phyloP scores from a whole-genome alignment of 352 stramenopile species.

The Elongisporangium anandrum region DNA sequence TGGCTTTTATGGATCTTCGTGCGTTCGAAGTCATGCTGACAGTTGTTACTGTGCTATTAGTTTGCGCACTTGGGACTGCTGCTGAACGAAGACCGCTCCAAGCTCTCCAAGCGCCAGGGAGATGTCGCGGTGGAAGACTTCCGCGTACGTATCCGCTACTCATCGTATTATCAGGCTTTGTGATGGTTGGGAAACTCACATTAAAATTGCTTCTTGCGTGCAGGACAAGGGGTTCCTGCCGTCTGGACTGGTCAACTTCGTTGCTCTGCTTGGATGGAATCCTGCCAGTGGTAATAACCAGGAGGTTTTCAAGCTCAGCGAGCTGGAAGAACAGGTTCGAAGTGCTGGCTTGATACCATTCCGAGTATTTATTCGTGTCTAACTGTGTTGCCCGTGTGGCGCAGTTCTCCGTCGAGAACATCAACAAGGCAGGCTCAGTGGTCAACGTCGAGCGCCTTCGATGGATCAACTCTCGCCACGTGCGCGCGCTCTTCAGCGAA shows the following conservation, averaged over 20 bases:
- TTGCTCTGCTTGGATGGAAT: conserved; percentile 98
- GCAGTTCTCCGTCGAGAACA: conserved; percentile 80
- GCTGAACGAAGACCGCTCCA: conserved; percentile 96
- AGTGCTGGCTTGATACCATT: not conserved
- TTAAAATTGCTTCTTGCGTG: not conserved
- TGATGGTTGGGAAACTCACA: not conserved
- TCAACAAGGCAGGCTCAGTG: conserved; percentile 87
- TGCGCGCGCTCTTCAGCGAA: conserved; percentile 67
- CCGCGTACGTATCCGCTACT: conserved; percentile 35
- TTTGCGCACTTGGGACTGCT: conserved; percentile 92
- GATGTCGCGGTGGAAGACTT: conserved; percentile 97
- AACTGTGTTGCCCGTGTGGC: not conserved
- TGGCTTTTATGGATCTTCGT: not conserved
- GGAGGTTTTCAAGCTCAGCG: conserved; percentile 94
- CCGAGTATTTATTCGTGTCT: not conserved
- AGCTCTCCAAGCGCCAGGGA: conserved; percentile 98
- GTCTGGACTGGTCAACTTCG: conserved; percentile 97
- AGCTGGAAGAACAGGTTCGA: conserved; percentile 75
- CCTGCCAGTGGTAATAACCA: conserved; percentile 93
- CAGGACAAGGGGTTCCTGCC: conserved; percentile 94
- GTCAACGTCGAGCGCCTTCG: conserved; percentile 83
- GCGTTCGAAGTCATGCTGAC: not conserved
- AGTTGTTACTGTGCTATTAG: conserved; percentile 17
- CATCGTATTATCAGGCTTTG: not conserved
- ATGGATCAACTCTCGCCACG: conserved; percentile 89